These are phyloP conservation scores for Pichia heedii DNA, from an alignment of 805 yeast genomes.

Conservation along the genomic window DNA sequence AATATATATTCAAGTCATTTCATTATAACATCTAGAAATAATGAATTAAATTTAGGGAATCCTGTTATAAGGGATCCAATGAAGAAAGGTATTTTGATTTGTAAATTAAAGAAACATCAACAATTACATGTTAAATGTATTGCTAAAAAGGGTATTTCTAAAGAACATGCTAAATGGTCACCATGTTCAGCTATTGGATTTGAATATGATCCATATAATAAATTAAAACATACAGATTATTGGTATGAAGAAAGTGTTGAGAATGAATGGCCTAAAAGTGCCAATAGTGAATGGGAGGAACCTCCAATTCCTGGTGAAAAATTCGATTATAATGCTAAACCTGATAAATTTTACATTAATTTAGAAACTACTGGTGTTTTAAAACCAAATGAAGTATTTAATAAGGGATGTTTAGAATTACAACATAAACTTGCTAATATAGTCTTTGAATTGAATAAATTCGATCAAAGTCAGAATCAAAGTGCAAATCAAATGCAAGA, in stretches of 20 bases:
- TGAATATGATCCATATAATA: slow-evolving; percentile 99
- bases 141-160: slow-evolving; percentile 95
- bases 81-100: slow-evolving; percentile 78
- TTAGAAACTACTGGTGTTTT: slow-evolving; percentile 90
- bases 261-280: slow-evolving; percentile 87
- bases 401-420: slow-evolving; percentile 73
- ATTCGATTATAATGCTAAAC: slow-evolving; percentile 78
- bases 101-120: slow-evolving; percentile 88
- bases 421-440: slow-evolving; percentile 89
- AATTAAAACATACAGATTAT: slow-evolving; percentile 86
- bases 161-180: slow-evolving; percentile 98
- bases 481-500: slow-evolving; percentile 21
- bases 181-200: slow-evolving; percentile 94
- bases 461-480: slow-evolving; percentile 27
- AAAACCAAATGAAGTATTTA: slow-evolving; percentile 81
- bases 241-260: slow-evolving; percentile 92
- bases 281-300: slow-evolving; percentile 93
- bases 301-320: slow-evolving; percentile 81
- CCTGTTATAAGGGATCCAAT: slow-evolving; percentile 79
- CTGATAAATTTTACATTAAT: slow-evolving; percentile 74
- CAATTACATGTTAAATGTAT: slow-evolving; percentile 83
- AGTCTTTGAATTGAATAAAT: slow-evolving; percentile 54
- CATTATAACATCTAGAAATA: slow-evolving; percentile 29
- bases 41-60: slow-evolving; percentile 47
- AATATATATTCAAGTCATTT: slow-evolving; percentile 84